Conservation (phyloP, 176 grass and related monocot genomes). For the Areca catechu region DNA sequence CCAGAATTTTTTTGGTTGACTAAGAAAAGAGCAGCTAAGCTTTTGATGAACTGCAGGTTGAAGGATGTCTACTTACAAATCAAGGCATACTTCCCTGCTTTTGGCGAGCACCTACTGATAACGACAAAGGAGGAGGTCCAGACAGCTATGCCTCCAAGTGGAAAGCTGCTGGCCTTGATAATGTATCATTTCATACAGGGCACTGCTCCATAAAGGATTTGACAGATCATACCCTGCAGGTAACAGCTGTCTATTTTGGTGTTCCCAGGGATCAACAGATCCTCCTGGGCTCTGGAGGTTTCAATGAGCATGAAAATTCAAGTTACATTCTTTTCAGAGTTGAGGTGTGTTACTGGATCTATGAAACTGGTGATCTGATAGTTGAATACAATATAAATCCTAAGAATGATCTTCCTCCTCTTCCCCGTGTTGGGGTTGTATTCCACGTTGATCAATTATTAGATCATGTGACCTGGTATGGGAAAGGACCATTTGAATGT, state of each 20-base stretch:
- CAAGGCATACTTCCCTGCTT: constrained; percentile 80
- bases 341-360: constrained; percentile 38
- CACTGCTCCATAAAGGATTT: constrained; percentile 47
- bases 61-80: constrained; percentile 37
- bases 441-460: constrained; percentile 51
- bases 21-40: no score
- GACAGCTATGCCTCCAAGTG: constrained; percentile 51
- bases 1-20: no score
- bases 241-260: constrained; percentile 42
- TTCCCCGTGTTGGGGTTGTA: constrained; percentile 65
- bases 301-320: constrained; percentile 15
- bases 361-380: constrained; percentile 51
- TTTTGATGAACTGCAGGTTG: constrained; percentile 41
- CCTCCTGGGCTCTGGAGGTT: constrained; percentile 20
- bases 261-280: constrained; percentile 27
- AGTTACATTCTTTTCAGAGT: constrained; percentile 30
- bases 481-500: constrained; percentile 77
- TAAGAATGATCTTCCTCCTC: constrained; percentile 59
- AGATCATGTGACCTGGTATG: constrained; percentile 52
- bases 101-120: constrained; percentile 83
- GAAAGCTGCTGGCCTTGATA: constrained; percentile 54
- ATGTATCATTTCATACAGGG: constrained; percentile 38
- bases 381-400: constrained; percentile 62
- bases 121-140: constrained; percentile 68
- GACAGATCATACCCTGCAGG: constrained; percentile 34